Evolutionary conservation across 139 green algal species (phyloP), one percentile per base, ranked within the genome.

Genomic region (Chlorella sp.): DNA sequence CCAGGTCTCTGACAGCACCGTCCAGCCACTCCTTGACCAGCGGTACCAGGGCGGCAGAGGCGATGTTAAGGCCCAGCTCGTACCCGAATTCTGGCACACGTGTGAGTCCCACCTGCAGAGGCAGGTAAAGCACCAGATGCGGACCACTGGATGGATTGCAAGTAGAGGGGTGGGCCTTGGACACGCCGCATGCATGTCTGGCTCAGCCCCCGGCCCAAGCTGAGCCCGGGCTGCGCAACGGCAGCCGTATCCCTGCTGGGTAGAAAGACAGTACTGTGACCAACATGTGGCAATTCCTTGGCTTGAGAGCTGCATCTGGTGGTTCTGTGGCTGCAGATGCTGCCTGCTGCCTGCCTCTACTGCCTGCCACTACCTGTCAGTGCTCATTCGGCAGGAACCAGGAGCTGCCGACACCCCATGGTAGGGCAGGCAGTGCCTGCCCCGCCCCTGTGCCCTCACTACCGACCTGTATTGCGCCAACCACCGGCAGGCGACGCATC

Each of bases 401-500:
- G 48, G 7, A 57, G 48, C 48, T 57, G 48, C 69, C 28, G 37
- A 1, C 22, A 3, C 37, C 26, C 69, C 69, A 30, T 77, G 64
- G n/a, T n/a, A 57, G 11, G 64, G 64, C 64, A 11, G 15, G 64
- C 64, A 7, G n/a, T 37, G 15, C 26, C 69, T 77, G 32, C 73
- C 30, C n/a, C n/a, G 22, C 9, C 28, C 32, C 9, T 39, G 73
- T 34, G 5, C 15, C n/a, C 34, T 19, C 75, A 22, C 34, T 24
- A 16, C 79, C 28, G 42, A 85, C 79, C 79, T 85, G 42, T 11
- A 85, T 1, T 15, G 79, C 79, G 30, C 79, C 79, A 28, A 85
- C 79, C 79, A 85, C 79, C 0, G 79, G 79, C 79, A 85, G 79
- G 30, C 79, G 79, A 42, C 42, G 79, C 79, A 85, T 42, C 42